phyloP scores from a whole-genome alignment of 2,329 filamentous ascomycete genomes.

The Nannizziopsis arthrosporioides region DNA sequence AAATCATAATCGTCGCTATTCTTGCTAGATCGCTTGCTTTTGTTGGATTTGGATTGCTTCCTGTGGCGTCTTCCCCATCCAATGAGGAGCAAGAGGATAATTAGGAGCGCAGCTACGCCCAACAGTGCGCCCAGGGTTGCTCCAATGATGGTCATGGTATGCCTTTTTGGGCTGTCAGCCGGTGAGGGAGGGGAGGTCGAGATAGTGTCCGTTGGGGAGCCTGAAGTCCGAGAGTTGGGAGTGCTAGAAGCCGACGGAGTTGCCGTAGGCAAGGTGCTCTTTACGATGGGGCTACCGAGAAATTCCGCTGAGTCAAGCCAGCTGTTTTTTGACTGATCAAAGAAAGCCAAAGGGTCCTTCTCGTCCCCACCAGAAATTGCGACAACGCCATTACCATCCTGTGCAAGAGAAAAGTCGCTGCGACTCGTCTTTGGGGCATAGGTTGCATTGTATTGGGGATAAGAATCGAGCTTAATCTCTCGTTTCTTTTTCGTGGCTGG shows the following conservation, averaged over 20 bases:
- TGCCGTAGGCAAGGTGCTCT: constrained; percentile 22
- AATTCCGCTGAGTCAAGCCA: constrained; percentile 64
- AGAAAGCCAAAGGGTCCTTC: constrained; percentile 60
- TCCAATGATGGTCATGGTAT: constrained; percentile 54
- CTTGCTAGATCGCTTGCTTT: constrained; percentile 39
- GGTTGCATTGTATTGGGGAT: constrained; percentile 68
- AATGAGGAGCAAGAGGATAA: constrained; percentile 54
- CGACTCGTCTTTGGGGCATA: constrained; percentile 55
- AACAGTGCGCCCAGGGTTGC: constrained; percentile 73
- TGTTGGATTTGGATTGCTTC: constrained; percentile 26
- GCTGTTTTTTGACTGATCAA: constrained; percentile 60
- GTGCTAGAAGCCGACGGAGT: constrained; percentile 22
- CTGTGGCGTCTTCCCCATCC: constrained; percentile 14
- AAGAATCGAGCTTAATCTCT: constrained; percentile 49
- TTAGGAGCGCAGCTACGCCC: constrained; percentile 58
- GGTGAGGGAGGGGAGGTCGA: constrained; percentile 19
- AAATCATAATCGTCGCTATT: constrained; percentile 46
- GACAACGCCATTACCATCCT: constrained; percentile 52
- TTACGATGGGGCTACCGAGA: constrained; percentile 38
- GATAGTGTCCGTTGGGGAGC: constrained; percentile 16
- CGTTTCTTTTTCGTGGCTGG: constrained; percentile 33
- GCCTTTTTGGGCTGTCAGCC: constrained; percentile 21
- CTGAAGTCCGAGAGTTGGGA: constrained; percentile 20
- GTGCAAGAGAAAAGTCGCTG: constrained; percentile 59
- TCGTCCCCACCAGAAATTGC: constrained; percentile 67